Percentiles rank a stretch among this genome's conserved stretches.
Conservation (phyloP, 345 rosid species). For the Populus deltoides region DNA sequence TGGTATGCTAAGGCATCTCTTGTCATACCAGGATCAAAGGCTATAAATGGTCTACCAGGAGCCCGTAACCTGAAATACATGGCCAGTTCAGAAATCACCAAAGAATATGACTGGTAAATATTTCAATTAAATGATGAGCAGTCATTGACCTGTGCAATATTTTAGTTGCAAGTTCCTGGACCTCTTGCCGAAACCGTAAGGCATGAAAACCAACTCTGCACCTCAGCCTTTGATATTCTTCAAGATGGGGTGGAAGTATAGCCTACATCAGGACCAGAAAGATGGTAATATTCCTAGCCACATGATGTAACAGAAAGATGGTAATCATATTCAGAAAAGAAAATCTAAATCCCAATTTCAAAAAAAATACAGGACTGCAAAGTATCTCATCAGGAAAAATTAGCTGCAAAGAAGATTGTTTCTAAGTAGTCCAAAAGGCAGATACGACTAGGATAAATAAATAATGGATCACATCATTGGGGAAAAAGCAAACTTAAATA, state of each 20-base stretch:
- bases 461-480: background rate
- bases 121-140: background rate
- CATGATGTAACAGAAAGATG: background rate
- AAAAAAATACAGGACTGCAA: background rate
- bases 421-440: background rate
- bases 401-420: background rate
- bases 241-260: slow-evolving; percentile 67
- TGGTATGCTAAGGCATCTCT: slow-evolving; percentile 93
- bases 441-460: background rate
- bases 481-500: background rate
- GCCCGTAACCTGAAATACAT: slow-evolving; percentile 58
- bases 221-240: slow-evolving; percentile 89
- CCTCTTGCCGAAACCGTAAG: slow-evolving; percentile 72
- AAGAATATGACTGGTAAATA: background rate
- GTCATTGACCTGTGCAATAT: slow-evolving; percentile 59
- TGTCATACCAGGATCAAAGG: slow-evolving; percentile 96
- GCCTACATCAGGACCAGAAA: slow-evolving; percentile 50
- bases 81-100: slow-evolving; percentile 1
- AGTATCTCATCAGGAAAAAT: background rate
- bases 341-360: background rate
- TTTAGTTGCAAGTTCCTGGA: slow-evolving; percentile 80
- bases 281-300: background rate
- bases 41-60: slow-evolving; percentile 82
- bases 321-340: background rate
- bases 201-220: slow-evolving; percentile 93